Evolutionary conservation across 164 flowering plant genomes (phyloP), one percentile per base, ranked within the genome.

Genomic region (Sedum album): DNA sequence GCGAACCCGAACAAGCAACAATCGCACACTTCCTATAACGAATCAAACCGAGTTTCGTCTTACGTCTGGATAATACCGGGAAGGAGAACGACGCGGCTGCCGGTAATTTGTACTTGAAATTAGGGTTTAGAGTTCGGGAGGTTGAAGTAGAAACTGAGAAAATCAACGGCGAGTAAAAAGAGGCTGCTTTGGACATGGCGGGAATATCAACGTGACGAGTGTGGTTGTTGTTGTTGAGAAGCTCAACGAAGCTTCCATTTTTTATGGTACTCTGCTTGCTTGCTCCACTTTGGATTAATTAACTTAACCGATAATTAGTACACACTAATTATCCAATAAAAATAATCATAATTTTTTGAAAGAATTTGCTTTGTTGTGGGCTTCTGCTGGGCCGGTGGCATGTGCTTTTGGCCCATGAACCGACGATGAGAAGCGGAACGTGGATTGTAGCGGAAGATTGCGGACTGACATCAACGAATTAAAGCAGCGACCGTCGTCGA

Each of bases 151-250:
- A 51, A 51, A 10, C 28, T 33, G 62, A 28, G 35, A 57, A 57
- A 33, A 28, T 28, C 33, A 55, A 18, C 4, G 31, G 31, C 17
- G 61, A 55, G 31, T 26, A 14, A 20, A 57, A 1, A 28, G 62
- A 28, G 20, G 62, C 31, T 28, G 62, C 62, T 57, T 28, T 57
- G 62, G 62, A 28, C 62, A 57, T 28, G 62, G 62, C 62, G 35
- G 62, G 62, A 57, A 57, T 33, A 57, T 57, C 31, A 57, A 57
- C 20, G 33, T 26, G 33, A 30, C 31, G 33, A 14, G 33, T 26
- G 33, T 18, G 35, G 18, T 25, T 11, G 62, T 57, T 57, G 57
- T 51, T n/a, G 62, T 57, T 57, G 62, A 28, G 33, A 57, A 1
- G 60, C 28, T 53, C n/a, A 1, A 53, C 21, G 60, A 10, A 7